Conservation (phyloP, 2,329 filamentous ascomycete species). For the Coniosporium tulheliwenetii region DNA sequence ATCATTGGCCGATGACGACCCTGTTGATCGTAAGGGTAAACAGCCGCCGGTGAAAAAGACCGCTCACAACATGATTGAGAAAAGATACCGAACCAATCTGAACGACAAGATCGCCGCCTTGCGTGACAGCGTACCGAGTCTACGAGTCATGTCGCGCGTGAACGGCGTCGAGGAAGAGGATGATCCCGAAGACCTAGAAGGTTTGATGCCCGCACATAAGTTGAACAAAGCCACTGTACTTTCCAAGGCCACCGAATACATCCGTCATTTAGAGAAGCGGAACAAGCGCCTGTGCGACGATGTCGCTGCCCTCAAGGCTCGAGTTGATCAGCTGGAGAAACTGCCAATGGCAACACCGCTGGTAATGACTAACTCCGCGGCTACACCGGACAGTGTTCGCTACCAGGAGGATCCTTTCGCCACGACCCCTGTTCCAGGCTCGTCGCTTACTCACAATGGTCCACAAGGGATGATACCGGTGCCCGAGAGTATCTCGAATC, state of each 20-base stretch:
- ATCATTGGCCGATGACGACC: slow-evolving; percentile 33
- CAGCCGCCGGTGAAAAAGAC: slow-evolving; percentile 62
- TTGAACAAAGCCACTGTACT: slow-evolving; percentile 95
- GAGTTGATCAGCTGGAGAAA: slow-evolving; percentile 50
- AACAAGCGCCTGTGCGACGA: slow-evolving; percentile 73
- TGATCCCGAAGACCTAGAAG: slow-evolving; percentile 57
- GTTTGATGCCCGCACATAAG: slow-evolving; percentile 69
- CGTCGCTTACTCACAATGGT: neutral
- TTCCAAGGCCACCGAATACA: slow-evolving; percentile 93
- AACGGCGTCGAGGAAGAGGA: slow-evolving; percentile 45
- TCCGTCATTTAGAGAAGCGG: slow-evolving; percentile 80
- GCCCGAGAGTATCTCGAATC: slow-evolving; percentile 23
- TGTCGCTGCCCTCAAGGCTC: slow-evolving; percentile 61
- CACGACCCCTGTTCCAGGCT: slow-evolving; percentile 2
- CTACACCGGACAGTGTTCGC: slow-evolving; percentile 18
- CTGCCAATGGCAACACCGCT: slow-evolving; percentile 44
- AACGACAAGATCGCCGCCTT: slow-evolving; percentile 95
- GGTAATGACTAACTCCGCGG: slow-evolving; percentile 16
- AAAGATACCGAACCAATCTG: slow-evolving; percentile 86
- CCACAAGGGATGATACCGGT: slow-evolving; percentile 25
- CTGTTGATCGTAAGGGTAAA: slow-evolving; percentile 39
- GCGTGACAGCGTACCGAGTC: slow-evolving; percentile 78
- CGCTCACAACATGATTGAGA: slow-evolving; percentile 96
- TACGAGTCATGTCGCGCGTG: slow-evolving; percentile 59
- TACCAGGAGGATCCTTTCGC: slow-evolving; percentile 22